These are phyloP conservation scores for Diutina mesorugosa DNA, from an alignment of 1,139 yeast genomes.

Conservation along the genomic window DNA sequence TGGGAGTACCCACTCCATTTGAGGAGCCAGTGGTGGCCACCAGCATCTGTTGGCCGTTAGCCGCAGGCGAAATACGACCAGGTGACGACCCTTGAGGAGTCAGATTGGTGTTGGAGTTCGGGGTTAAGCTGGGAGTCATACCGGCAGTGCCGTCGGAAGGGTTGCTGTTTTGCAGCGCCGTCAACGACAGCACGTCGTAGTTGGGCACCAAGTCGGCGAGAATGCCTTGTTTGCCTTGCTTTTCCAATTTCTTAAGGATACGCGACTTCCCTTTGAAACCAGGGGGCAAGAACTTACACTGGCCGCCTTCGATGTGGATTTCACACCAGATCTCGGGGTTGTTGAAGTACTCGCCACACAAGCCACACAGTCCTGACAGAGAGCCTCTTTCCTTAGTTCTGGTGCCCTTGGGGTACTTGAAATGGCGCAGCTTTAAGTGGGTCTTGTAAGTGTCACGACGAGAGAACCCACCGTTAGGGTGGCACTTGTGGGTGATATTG, in stretches of 20 bases:
- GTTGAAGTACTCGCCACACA: slow-evolving; percentile 37
- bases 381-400: slow-evolving; percentile 30
- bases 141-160: neutral
- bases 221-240: slow-evolving; percentile 10
- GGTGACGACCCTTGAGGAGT: neutral
- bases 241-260: slow-evolving; percentile 29
- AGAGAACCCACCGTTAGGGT: slow-evolving; percentile 47
- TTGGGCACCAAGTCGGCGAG: neutral
- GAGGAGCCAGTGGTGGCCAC: neutral
- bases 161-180: neutral
- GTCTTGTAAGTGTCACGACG: slow-evolving; percentile 47
- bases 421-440: slow-evolving; percentile 45
- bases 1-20: neutral
- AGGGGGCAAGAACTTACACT: slow-evolving; percentile 35
- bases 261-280: slow-evolving; percentile 40
- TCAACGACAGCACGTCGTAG: neutral
- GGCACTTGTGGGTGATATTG: slow-evolving; percentile 23
- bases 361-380: slow-evolving; percentile 42
- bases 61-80: neutral
- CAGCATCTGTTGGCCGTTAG: neutral
- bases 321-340: slow-evolving; percentile 38
- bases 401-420: slow-evolving; percentile 47
- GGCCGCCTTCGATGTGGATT: slow-evolving; percentile 32
- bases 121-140: neutral
- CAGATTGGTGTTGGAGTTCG: neutral